Conservation (phyloP, 768 basidiomycete species). For the Macrolepiota dolichaula region DNA sequence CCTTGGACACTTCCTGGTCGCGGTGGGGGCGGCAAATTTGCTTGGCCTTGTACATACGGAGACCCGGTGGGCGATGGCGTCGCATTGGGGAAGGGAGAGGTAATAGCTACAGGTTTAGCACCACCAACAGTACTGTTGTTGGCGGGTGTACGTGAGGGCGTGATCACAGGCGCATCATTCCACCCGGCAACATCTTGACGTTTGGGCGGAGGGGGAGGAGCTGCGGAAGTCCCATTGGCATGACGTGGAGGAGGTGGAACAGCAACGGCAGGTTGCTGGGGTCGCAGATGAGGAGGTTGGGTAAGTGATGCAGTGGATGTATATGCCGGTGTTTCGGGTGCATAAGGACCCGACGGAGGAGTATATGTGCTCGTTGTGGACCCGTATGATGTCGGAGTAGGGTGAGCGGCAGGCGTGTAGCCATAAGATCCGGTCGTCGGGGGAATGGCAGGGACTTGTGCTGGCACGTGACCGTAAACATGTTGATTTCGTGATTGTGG, state of each 20-base stretch:
- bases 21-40: slow-evolving; percentile 57
- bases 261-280: slow-evolving; percentile 31
- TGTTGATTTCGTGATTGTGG: slow-evolving; percentile 1
- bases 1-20: slow-evolving; percentile 59
- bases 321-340: not conserved
- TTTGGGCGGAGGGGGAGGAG: slow-evolving; percentile 45
- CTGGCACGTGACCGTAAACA: slow-evolving; percentile 7
- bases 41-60: slow-evolving; percentile 43
- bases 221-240: slow-evolving; percentile 24
- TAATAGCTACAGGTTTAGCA: slow-evolving; percentile 68
- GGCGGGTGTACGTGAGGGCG: slow-evolving; percentile 50
- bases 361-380: slow-evolving; percentile 10
- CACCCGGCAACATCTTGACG: slow-evolving; percentile 80
- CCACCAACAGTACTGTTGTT: slow-evolving; percentile 42
- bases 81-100: slow-evolving; percentile 84
- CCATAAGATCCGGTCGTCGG: slow-evolving; percentile 16
- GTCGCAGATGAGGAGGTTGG: slow-evolving; percentile 32
- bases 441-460: not conserved
- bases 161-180: slow-evolving; percentile 80
- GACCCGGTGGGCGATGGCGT: slow-evolving; percentile 40
- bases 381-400: slow-evolving; percentile 15
- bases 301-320: slow-evolving; percentile 1
- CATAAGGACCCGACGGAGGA: slow-evolving; percentile 18
- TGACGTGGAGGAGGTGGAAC: slow-evolving; percentile 44
- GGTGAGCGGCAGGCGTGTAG: slow-evolving; percentile 18